These are phyloP conservation scores for Mycena vitilis DNA, from an alignment of 768 basidiomycete species.

Conservation along the genomic window DNA sequence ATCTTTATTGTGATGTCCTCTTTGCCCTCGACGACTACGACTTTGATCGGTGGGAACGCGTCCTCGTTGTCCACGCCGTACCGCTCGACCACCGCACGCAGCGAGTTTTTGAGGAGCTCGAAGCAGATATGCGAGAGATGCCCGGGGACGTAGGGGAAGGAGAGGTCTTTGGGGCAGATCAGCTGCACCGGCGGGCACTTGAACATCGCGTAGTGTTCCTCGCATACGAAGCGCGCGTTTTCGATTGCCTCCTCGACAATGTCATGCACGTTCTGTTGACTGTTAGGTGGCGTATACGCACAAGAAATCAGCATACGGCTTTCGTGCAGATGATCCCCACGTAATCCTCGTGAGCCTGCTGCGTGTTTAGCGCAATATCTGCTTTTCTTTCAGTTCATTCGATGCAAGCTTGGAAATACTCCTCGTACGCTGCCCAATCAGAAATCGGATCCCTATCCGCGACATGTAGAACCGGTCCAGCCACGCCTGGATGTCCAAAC, in stretches of 20 bases:
- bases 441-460: conserved; percentile 94
- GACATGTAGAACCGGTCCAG: conserved; percentile 97
- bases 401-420: not conserved
- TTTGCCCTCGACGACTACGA: conserved; percentile 95
- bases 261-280: conserved; percentile 86
- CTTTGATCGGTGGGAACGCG: conserved; percentile 89
- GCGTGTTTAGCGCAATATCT: conserved; percentile 96
- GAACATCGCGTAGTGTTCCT: conserved; percentile 97
- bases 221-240: conserved; percentile 94
- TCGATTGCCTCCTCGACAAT: conserved; percentile 99
- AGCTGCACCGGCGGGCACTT: conserved; percentile 96
- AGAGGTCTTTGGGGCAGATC: conserved; percentile 88
- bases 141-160: conserved; percentile 95
- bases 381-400: conserved; percentile 17
- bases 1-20: conserved; percentile 99
- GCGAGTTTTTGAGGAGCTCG: conserved; percentile 96
- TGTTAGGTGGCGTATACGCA: not conserved
- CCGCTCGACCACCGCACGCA: conserved; percentile 95
- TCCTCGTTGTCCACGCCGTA: conserved; percentile 86
- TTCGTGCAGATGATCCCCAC: conserved; percentile 98
- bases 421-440: conserved; percentile 92
- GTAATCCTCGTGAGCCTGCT: conserved; percentile 89
- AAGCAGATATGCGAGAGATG: conserved; percentile 97
- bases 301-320: conserved; percentile 64
- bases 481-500: conserved; percentile 93